Conservation (phyloP, 129 eudicot species). For the Flaveria linearis region DNA sequence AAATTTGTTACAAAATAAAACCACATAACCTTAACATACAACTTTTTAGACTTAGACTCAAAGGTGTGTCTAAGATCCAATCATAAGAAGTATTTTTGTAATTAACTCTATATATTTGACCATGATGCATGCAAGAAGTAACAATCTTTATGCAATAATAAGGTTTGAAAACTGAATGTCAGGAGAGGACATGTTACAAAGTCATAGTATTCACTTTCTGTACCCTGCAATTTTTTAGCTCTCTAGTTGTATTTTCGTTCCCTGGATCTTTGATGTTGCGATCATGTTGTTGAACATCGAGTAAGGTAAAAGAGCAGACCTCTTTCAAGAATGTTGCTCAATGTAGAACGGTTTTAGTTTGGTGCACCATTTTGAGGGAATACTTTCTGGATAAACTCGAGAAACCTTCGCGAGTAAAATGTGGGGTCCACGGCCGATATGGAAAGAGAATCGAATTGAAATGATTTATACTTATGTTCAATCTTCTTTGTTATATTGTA, state of each 20-base stretch:
- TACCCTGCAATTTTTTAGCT: slow-evolving; percentile 2
- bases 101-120: too few relatives aligned
- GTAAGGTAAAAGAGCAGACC: background rate
- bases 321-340: background rate
- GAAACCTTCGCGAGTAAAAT: slow-evolving; percentile 73
- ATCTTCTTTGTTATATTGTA: slow-evolving; percentile 83
- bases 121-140: slow-evolving; percentile 6
- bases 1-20: too few relatives aligned
- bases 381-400: slow-evolving; percentile 77
- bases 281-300: slow-evolving; percentile 1
- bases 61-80: too few relatives aligned
- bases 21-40: too few relatives aligned
- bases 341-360: slow-evolving; percentile 31
- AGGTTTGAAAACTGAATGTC: background rate
- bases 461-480: slow-evolving; percentile 82
- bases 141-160: slow-evolving; percentile 8
- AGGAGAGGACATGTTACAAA: slow-evolving; percentile 9
- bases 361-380: slow-evolving; percentile 56
- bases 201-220: slow-evolving; percentile 13
- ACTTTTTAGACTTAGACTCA: too few relatives aligned
- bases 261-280: background rate
- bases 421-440: slow-evolving; percentile 87
- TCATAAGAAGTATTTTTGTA: too few relatives aligned
- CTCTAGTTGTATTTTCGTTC: background rate
- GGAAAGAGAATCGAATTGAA: slow-evolving; percentile 78